Percentiles rank a stretch among this genome's conserved stretches.
Evolutionary conservation across 345 rosid species (phyloP).

Genomic region (Erysimum cheiranthoides): DNA sequence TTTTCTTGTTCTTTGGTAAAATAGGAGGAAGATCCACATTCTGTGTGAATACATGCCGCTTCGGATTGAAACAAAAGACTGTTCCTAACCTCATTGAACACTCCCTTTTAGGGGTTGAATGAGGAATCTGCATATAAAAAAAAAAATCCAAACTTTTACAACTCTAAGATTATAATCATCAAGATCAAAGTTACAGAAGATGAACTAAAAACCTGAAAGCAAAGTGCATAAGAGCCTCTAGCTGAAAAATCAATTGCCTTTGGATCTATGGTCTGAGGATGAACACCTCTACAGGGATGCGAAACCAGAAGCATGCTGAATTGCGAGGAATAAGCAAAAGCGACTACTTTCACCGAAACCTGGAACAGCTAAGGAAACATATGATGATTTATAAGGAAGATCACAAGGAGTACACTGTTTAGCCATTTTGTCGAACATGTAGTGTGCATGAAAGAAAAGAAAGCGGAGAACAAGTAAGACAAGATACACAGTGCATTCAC

Average conservation of each 20-base stretch:
- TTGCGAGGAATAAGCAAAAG: constrained; percentile 12
- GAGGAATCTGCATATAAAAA: constrained; percentile 49
- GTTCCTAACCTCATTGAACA: constrained; percentile 42
- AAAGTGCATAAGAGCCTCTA: constrained; percentile 29
- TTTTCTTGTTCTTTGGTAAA: constrained; percentile 81
- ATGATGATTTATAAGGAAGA: neutral
- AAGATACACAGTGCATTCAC: too few relatives aligned
- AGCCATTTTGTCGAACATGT: constrained; percentile 33
- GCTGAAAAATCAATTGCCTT: constrained; percentile 29
- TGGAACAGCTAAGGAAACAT: neutral
- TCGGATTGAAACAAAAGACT: constrained; percentile 51
- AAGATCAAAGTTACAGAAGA: constrained; percentile 17
- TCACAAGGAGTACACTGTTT: neutral
- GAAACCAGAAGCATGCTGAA: constrained; percentile 35
- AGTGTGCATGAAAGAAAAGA: constrained; percentile 7
- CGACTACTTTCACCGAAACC: constrained; percentile 3
- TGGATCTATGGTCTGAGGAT: constrained; percentile 23
- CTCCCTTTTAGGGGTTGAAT: constrained; percentile 37
- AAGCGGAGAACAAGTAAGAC: neutral
- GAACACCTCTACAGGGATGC: constrained; percentile 28
- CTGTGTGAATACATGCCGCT: constrained; percentile 51
- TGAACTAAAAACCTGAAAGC: constrained; percentile 39
- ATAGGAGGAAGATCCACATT: constrained; percentile 82
- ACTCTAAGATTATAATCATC: neutral
- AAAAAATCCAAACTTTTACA: neutral